A percentile compares a stretch with the other conserved stretches of the same genome.
Evolutionary conservation across 108 stramenopile genomes (phyloP).

Genomic region (Conticribra weissflogii): DNA sequence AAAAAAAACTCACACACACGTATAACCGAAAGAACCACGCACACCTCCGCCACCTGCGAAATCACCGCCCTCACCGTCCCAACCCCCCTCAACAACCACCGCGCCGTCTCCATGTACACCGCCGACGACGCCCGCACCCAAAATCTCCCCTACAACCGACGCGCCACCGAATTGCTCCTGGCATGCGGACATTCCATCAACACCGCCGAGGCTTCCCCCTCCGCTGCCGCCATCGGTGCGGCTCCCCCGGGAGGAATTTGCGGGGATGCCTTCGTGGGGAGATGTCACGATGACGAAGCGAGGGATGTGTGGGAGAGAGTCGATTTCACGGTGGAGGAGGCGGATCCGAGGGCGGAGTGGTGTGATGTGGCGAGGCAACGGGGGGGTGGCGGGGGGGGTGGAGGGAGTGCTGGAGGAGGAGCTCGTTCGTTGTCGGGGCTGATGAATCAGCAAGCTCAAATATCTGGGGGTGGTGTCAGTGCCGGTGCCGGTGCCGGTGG

Average conservation of each 20-base stretch:
- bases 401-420: conserved; percentile 34
- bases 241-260: conserved; percentile 52
- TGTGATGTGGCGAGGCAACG: conserved; percentile 48
- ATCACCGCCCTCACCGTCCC: conserved; percentile 77
- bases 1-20: no score
- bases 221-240: conserved; percentile 24
- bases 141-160: conserved; percentile 55
- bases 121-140: conserved; percentile 55
- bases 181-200: conserved; percentile 65
- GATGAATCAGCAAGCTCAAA: conserved; percentile 24
- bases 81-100: conserved; percentile 48
- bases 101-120: conserved; percentile 76
- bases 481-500: conserved; percentile 8
- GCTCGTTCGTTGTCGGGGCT: conserved; percentile 31
- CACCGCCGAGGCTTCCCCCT: conserved; percentile 21
- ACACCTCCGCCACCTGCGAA: conserved; percentile 60
- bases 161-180: conserved; percentile 59
- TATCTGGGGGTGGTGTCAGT: conserved; percentile 9
- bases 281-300: conserved; percentile 72
- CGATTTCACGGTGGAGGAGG: conserved; percentile 61
- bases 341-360: conserved; percentile 53
- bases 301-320: conserved; percentile 74
- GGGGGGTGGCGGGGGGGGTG: conserved; percentile 66
- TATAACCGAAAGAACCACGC: conserved; percentile 38
- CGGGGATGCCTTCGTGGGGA: conserved; percentile 81